phyloP scores from a whole-genome alignment of 208 protist species.

The Crithidia brevicula region DNA sequence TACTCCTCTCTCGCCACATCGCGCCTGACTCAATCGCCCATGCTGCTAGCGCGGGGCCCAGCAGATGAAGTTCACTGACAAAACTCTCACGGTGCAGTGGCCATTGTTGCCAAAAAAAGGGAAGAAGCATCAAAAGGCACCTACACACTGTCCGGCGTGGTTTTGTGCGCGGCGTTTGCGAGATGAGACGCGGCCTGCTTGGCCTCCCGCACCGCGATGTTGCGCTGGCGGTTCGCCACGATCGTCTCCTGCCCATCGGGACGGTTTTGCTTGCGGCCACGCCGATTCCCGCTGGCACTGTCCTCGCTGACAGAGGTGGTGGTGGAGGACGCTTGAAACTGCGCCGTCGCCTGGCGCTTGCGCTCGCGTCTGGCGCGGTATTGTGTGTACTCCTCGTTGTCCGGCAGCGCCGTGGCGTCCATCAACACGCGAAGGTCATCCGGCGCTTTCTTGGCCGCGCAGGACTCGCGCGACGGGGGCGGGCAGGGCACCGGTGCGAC shows the following conservation, averaged over 20 bases:
- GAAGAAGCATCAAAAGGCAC: neutral
- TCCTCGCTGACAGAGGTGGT: neutral
- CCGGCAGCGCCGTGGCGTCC: constrained; percentile 63
- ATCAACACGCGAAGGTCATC: constrained; percentile 70
- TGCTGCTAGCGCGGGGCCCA: too few species aligned
- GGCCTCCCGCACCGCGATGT: constrained; percentile 51
- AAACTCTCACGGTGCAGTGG: too few species aligned
- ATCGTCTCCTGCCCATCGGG: constrained; percentile 45
- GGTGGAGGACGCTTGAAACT: constrained; percentile 15
- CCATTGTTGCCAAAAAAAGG: too few species aligned
- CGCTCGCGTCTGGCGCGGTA: constrained; percentile 65
- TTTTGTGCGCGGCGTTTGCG: constrained; percentile 34
- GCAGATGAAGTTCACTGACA: too few species aligned
- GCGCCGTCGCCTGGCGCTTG: constrained; percentile 48
- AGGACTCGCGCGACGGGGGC: constrained; percentile 48
- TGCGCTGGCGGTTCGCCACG: constrained; percentile 65
- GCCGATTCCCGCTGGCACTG: constrained; percentile 15
- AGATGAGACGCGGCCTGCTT: constrained; percentile 56
- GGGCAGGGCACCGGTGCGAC: constrained; percentile 36
- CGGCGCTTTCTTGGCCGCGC: constrained; percentile 36
- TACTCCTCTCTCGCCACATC: too few species aligned
- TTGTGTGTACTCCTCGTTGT: constrained; percentile 73
- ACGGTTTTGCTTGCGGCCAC: constrained; percentile 11
- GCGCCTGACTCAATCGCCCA: too few species aligned
- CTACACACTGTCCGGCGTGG: neutral